Conservation (phyloP, 371 early-diverging fungal species). For the Smittium mucronatum region DNA sequence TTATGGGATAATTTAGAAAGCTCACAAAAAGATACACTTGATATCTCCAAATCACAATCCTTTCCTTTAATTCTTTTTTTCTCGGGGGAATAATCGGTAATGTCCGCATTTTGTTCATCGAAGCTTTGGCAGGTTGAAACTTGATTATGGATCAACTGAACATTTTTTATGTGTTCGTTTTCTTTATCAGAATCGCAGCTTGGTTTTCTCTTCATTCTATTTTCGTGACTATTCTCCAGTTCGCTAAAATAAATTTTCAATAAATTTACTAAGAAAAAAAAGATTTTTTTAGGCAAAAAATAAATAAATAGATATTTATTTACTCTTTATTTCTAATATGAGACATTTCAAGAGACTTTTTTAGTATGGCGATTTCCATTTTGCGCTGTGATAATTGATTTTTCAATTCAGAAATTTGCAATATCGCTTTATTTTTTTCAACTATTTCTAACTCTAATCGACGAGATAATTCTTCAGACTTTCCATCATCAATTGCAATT, state of each 20-base stretch:
- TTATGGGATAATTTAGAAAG: background rate
- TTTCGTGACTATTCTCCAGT: background rate
- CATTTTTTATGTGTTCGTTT: background rate
- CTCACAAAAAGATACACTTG: background rate
- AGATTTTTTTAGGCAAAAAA: background rate
- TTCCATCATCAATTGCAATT: slow-evolving; percentile 5
- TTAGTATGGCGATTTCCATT: slow-evolving; percentile 6
- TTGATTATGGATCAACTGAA: no score
- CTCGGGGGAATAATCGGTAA: background rate
- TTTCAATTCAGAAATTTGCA: background rate
- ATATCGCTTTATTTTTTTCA: background rate
- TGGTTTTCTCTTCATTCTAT: background rate
- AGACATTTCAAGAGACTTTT: slow-evolving; percentile 1
- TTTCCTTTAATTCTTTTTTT: background rate
- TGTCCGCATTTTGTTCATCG: background rate
- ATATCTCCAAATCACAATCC: background rate
- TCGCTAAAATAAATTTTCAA: background rate
- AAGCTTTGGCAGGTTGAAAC: background rate
- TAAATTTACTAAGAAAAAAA: background rate
- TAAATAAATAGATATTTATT: background rate
- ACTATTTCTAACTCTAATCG: background rate
- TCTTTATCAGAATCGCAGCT: background rate
- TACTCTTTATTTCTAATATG: background rate
- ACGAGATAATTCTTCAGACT: background rate
- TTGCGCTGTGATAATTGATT: background rate